Percentiles rank a stretch among this genome's conserved stretches.
phyloP scores from a whole-genome alignment of 1,139 yeast genomes.

The Candida mesenterica region DNA sequence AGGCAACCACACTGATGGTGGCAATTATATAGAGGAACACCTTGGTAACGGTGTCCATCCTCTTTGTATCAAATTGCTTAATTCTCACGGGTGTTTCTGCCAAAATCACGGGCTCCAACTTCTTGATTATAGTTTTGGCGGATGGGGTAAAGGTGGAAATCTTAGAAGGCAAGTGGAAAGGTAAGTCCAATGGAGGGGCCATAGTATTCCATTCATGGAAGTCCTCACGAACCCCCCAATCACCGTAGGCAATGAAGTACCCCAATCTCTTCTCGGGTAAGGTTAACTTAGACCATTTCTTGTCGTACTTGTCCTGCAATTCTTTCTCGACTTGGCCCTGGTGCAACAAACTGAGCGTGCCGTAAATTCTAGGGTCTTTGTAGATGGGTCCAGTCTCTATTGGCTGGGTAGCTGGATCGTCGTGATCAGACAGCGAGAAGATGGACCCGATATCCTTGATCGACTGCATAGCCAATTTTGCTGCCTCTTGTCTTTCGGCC shows the following conservation, averaged over 20 bases:
- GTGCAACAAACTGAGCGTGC: conserved; percentile 47
- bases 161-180: conserved; percentile 47
- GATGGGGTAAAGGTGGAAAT: conserved; percentile 23
- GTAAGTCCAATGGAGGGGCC: conserved; percentile 52
- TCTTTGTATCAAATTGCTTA: conserved; percentile 49
- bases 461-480: conserved; percentile 42
- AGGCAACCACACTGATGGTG: conserved; percentile 41
- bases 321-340: conserved; percentile 59
- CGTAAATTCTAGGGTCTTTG: conserved; percentile 46
- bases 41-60: conserved; percentile 56
- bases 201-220: conserved; percentile 44
- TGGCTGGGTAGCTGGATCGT: conserved; percentile 45
- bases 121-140: conserved; percentile 23
- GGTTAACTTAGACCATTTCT: conserved; percentile 50
- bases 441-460: conserved; percentile 42
- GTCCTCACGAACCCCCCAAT: conserved; percentile 63
- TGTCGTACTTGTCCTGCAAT: conserved; percentile 49
- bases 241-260: conserved; percentile 59
- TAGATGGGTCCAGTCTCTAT: conserved; percentile 54
- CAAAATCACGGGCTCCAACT: conserved; percentile 44
- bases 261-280: conserved; percentile 48
- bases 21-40: conserved; percentile 48
- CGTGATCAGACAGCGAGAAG: conserved; percentile 28
- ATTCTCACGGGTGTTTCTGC: conserved; percentile 46
- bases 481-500: conserved; percentile 30